Base-by-base conservation (phyloP, 2,329 filamentous ascomycete species). In the Talaromyces pinophilus region DNA sequence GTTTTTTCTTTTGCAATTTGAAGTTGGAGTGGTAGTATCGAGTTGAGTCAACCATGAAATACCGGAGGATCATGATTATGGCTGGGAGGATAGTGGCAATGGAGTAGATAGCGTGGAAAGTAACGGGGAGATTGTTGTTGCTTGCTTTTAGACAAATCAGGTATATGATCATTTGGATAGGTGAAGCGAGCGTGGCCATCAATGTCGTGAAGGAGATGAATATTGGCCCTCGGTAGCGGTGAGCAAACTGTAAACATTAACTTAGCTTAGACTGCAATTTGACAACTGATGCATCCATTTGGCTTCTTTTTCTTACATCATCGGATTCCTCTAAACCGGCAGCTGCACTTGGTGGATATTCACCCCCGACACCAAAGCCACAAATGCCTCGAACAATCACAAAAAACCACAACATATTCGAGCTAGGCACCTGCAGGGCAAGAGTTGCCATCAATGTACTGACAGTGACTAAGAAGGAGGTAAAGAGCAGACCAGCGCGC, bases 101-200 rank as follows among this genome's bases (percentile, higher is more conserved):
- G 44, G 19, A 48, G 19, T 48, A 25, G 6, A 76, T 68, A 3
- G 71, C 70, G 42, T 75, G 74, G 35, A 74, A 76, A 2, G 73
- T 68, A 13, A 75, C 61, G 0, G 69, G 68, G 0, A 79, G 69
- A 63, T 79, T 76, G 59, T 78, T 75, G 52, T 74, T 70, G 52
- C 72, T 78, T n/a, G 72, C 75, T 46, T 78, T 70, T 1, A 80
- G 71, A 5, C 74, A 71, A 57, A 77, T 71, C 17, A 79, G 69
- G 64, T 79, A 79, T 35, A 78, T 72, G 52, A 79, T 75, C 55
- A 76, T 74, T 50, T 76, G 72, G 22, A 79, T 71, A 2, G 77
- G 76, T 17, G 72, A 71, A 17, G 75, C 73, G 7, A 70, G 67
- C 0, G 76, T 78, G 6, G 76, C 76, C 72, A 78, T 78, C 3